Base-by-base conservation (phyloP, 2,329 filamentous ascomycete genomes). In the Byssochlamys sp. region DNA sequence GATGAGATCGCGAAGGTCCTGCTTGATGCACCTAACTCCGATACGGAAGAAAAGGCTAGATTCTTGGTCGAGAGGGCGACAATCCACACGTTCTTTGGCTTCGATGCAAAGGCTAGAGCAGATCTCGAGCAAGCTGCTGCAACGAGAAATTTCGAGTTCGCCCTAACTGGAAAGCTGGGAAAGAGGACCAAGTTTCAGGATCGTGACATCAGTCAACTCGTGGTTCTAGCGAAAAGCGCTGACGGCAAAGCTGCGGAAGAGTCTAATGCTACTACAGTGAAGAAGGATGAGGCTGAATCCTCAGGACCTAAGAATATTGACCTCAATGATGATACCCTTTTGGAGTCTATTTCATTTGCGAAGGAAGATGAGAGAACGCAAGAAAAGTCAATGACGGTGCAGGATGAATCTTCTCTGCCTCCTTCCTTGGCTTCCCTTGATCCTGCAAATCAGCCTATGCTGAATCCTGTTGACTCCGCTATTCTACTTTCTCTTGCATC, bases 311-410 rank as follows among this genome's bases (percentile, higher is more conserved):
- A 87, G 64, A 86, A 87, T 2, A 71, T 97, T 12, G 82, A 88
- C 35, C 77, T 97, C 2, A 95, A 97, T 67, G 89, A 99, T 65
- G 94, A 99, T 69, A 97, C 94, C 0, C 80, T 99, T 0, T 79
- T 97, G 1, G 94, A 99, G 70, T 83, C 85, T 2, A 92, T 99
- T 45, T 81, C 87, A 0, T 99, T 96, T 67, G 81, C 84, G 0
- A 81, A 85, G 56, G 76, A 79, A 4, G 69, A 77, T 1, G 72
- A 75, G 2, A 71, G 74, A 0, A 69, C 73, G 9, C 64, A 75
- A 6, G 71, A 71, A 27, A 72, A 75, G 33, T 65, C 67, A 1
- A 67, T 73, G 64, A 68, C 67, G 0, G 64, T 74, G 10, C 67
- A 70, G 49, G 74, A 78, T 4, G 73, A 78, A 35, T 75, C 76